Percentiles rank a stretch among this genome's conserved stretches.
Evolutionary conservation across 208 protist genomes (phyloP).

Genomic region (Leishmania tarentolae): DNA sequence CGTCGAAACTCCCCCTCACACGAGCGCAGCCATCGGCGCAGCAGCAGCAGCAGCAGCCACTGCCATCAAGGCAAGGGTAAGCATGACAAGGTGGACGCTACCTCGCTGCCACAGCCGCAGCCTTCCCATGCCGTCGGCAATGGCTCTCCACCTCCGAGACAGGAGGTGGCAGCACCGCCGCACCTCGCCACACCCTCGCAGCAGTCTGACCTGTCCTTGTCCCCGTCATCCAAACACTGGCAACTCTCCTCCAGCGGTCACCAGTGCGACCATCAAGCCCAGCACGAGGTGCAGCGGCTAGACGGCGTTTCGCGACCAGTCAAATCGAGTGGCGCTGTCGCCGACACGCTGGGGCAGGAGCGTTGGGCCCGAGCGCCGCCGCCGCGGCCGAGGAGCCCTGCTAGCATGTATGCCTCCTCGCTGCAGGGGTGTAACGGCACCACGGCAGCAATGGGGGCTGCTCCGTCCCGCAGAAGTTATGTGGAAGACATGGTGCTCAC

Average conservation of each 20-base stretch:
- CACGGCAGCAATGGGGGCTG: neutral
- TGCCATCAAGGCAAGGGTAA: neutral
- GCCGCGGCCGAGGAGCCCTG: constrained; percentile 17
- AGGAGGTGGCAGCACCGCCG: neutral
- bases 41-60: neutral
- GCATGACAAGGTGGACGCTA: neutral
- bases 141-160: neutral
- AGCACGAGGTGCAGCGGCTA: neutral
- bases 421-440: neutral
- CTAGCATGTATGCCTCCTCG: neutral
- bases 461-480: neutral
- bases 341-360: neutral
- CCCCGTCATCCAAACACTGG: neutral
- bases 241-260: neutral
- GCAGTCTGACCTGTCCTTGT: neutral
- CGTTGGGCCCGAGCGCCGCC: constrained; percentile 2
- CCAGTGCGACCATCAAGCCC: neutral
- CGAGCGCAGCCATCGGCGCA: neutral
- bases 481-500: neutral
- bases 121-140: neutral
- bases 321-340: neutral
- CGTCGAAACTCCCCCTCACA: neutral
- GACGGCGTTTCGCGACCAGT: neutral
- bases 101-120: neutral
- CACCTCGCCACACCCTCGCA: neutral